Evolutionary conservation across 768 basidiomycete genomes (phyloP), one percentile per base, ranked within the genome.

Genomic region (Mycena crocata): DNA sequence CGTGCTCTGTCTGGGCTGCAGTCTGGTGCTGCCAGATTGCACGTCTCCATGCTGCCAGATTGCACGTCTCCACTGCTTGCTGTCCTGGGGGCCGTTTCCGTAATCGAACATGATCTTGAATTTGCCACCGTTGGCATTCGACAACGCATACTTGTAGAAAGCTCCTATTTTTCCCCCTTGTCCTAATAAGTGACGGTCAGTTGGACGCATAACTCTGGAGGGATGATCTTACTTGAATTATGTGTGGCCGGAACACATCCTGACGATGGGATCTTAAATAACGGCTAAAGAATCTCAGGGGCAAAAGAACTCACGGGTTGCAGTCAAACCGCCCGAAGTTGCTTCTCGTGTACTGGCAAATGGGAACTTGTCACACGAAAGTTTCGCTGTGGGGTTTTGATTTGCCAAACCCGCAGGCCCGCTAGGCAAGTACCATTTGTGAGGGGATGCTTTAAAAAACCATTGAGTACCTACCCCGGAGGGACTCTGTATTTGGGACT

Each of bases 301-400:
- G 5, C 15, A 17, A n/a, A 21, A 34, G 17, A 3, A 51, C 49
- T 10, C 32, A 51, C 49, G 49, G 8, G 49, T 51, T 14, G 49
- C 49, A 34, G 31, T 51, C 28, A 17, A 15, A 10, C 15, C 9
- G 17, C 3, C 19, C 3, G 28, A 21, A 8, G 30, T 51, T 8
- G 49, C 49, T 21, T 31, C 9, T 31, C 21, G 8, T 7, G 49
- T 51, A 31, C 49, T 51, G 28, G 49, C 49, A 34, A 51, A 51
- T 17, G 49, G 49, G 30, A 51, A 51, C 49, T 51, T 31, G 30
- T 51, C 49, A 19, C 49, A 51, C n/a, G 49, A 51, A 31, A 51
- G 31, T 48, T 48, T 48, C 12, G n/a, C 15, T 48, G 8, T 24
- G 23, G 45, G 26, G 9, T 24, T 48, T 5, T 24, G 45, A 4